Percentiles rank a stretch among this genome's conserved stretches.
These are phyloP conservation scores for Ogataea hybrid DNA, from an alignment of 1,139 yeast species.

Conservation along the genomic window DNA sequence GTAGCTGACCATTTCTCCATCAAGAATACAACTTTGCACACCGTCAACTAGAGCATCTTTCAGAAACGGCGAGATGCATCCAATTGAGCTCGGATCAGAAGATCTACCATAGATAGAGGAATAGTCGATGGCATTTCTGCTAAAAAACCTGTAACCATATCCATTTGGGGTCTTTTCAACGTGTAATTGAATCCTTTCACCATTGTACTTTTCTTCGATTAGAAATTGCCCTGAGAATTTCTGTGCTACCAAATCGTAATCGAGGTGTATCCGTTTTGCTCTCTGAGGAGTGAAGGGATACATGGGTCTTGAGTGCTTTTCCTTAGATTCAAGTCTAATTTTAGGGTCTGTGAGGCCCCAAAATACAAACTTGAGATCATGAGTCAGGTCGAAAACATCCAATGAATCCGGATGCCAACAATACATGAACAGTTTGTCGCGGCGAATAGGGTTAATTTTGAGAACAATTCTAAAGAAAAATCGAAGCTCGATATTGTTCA, in stretches of 20 bases:
- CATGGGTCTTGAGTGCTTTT: constrained; percentile 46
- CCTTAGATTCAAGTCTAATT: constrained; percentile 41
- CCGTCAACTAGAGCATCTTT: constrained; percentile 19
- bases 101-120: constrained; percentile 71
- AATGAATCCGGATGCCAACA: constrained; percentile 83
- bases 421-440: constrained; percentile 60
- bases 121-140: constrained; percentile 73
- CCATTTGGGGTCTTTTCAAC: constrained; percentile 37
- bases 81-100: constrained; percentile 39
- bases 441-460: constrained; percentile 54
- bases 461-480: constrained; percentile 71
- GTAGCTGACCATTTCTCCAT: constrained; percentile 94
- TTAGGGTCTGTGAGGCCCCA: constrained; percentile 53
- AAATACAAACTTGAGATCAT: constrained; percentile 61
- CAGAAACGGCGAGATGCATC: constrained; percentile 48
- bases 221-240: constrained; percentile 52
- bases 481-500: constrained; percentile 64
- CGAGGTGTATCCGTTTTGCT: constrained; percentile 50
- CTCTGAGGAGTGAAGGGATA: constrained; percentile 72
- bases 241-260: constrained; percentile 47
- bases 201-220: constrained; percentile 92
- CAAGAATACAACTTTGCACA: constrained; percentile 48
- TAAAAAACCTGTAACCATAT: constrained; percentile 51
- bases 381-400: constrained; percentile 63
- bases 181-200: constrained; percentile 84